These are phyloP conservation scores for Millerozyma acaciae DNA, from an alignment of 805 yeast genomes.

Conservation along the genomic window DNA sequence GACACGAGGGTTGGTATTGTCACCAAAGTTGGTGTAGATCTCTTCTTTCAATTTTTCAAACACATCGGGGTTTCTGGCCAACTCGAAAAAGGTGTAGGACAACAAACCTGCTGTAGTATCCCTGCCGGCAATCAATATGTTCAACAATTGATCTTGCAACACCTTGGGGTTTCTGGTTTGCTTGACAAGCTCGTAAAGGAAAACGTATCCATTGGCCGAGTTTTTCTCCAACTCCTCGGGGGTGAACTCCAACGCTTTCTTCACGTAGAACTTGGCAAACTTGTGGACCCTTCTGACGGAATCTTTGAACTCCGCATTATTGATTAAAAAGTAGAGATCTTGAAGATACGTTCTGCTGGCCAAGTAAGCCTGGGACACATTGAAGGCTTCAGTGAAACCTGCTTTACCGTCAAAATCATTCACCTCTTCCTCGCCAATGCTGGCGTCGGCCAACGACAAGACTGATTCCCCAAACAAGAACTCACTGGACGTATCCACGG, in stretches of 20 bases:
- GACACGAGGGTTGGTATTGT: conserved; percentile 16
- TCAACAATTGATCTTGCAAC: conserved; percentile 35
- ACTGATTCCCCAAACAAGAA: conserved; percentile 38
- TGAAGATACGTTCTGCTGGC: conserved; percentile 31
- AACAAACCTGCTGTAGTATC: conserved; percentile 34
- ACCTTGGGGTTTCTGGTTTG: conserved; percentile 32
- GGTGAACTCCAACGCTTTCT: conserved; percentile 26
- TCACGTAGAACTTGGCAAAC: conserved; percentile 27
- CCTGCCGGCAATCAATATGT: conserved; percentile 37
- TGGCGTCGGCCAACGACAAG: conserved; percentile 20
- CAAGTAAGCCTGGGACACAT: conserved; percentile 28
- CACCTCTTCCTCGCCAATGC: conserved; percentile 17
- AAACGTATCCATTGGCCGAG: conserved; percentile 28
- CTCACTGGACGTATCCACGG: conserved; percentile 39
- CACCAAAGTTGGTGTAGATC: conserved; percentile 23
- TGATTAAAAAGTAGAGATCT: conserved; percentile 23
- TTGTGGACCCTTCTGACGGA: conserved; percentile 29
- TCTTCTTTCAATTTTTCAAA: conserved; percentile 27
- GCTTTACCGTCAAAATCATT: conserved; percentile 19
- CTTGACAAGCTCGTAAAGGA: conserved; percentile 37
- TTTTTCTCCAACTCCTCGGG: conserved; percentile 26
- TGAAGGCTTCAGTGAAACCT: conserved; percentile 27
- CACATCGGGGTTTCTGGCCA: conserved; percentile 28
- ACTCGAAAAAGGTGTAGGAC: conserved; percentile 25
- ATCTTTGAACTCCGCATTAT: conserved; percentile 29